Percentiles rank a stretch among this genome's conserved stretches.
Conservation (phyloP, 129 eudicot genomes). For the Lactuca saligna region DNA sequence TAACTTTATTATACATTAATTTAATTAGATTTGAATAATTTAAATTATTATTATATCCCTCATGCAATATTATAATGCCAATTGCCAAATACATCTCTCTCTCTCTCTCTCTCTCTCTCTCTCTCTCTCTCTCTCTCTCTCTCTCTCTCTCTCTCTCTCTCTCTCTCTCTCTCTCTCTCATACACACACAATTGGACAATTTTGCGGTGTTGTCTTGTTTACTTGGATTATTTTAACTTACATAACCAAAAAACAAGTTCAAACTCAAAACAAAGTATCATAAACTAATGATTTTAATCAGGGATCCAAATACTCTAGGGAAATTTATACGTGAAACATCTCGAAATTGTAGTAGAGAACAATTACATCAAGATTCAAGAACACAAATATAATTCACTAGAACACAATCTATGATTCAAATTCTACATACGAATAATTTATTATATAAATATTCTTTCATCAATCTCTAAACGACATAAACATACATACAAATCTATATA, state of each 20-base stretch:
- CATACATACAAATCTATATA: constrained; percentile 7
- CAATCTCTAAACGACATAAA: constrained; percentile 12
- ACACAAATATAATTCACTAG: background rate
- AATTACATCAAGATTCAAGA: background rate
- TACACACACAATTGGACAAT: too few relatives aligned
- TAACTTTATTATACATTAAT: background rate
- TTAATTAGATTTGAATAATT: background rate
- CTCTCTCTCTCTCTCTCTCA: too few relatives aligned
- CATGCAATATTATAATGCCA: background rate
- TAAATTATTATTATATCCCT: background rate
- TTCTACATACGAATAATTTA: constrained; percentile 7
- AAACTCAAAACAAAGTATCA: too few relatives aligned
- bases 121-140: too few relatives aligned
- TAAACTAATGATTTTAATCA: background rate
- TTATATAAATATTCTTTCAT: constrained; percentile 5
- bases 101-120: too few relatives aligned
- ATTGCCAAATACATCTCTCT: background rate
- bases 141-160: too few relatives aligned
- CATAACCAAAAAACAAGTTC: background rate
- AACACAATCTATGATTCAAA: constrained; percentile 11
- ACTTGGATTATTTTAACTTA: background rate
- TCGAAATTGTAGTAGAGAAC: background rate
- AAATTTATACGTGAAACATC: background rate
- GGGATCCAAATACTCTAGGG: background rate
- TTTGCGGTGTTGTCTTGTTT: background rate